Evolutionary conservation across 371 early-diverging fungal genomes (phyloP).

Genomic region (Mucor piriformis): DNA sequence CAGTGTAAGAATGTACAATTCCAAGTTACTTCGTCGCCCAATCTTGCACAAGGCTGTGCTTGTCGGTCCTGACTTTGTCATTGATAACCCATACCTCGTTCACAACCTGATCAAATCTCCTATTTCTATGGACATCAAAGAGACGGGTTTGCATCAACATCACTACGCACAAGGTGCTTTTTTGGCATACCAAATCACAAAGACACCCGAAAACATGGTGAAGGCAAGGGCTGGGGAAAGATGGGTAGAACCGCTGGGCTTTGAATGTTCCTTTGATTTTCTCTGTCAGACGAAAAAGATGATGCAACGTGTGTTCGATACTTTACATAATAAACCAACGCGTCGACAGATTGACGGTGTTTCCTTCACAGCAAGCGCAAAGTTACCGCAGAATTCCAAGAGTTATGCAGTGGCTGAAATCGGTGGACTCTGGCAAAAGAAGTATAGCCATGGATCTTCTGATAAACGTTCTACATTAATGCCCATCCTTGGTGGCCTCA

Average conservation of each 20-base stretch:
- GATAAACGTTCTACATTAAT: background rate
- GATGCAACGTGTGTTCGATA: conserved; percentile 15
- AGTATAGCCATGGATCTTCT: background rate
- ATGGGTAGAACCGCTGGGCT: conserved; percentile 12
- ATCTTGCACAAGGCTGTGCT: conserved; percentile 5
- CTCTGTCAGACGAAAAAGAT: conserved; percentile 10
- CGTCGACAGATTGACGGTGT: conserved; percentile 5
- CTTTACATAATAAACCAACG: conserved; percentile 12
- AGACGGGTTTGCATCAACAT: conserved; percentile 5
- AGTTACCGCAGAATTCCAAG: background rate
- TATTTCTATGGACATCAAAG: conserved; percentile 9
- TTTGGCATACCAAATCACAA: conserved; percentile 4
- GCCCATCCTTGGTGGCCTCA: background rate
- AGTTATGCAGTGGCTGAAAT: background rate
- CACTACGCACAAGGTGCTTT: background rate
- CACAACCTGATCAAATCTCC: conserved; percentile 14
- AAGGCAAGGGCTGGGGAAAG: conserved; percentile 22
- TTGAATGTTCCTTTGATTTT: conserved; percentile 22
- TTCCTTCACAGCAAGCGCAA: conserved; percentile 1
- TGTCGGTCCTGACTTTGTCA: conserved; percentile 14
- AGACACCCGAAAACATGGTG: conserved; percentile 11
- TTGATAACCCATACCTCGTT: background rate
- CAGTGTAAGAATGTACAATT: conserved; percentile 16
- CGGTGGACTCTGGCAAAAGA: conserved; percentile 1
- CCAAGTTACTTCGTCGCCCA: conserved; percentile 18